Percentiles rank a stretch among this genome's conserved stretches.
phyloP scores from a whole-genome alignment of 164 flowering plant genomes.

The Chimonanthus salicifolius region DNA sequence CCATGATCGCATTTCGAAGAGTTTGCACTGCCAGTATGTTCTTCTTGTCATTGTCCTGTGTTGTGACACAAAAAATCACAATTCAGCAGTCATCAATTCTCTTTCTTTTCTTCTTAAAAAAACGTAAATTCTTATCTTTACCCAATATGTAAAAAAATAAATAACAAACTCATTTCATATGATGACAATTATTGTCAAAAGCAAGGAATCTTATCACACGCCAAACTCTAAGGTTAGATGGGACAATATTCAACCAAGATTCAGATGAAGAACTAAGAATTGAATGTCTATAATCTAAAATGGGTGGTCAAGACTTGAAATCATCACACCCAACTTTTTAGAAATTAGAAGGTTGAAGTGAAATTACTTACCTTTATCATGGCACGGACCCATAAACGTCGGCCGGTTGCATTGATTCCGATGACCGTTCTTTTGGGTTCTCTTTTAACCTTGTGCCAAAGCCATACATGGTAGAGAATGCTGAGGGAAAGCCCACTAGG shows the following conservation, averaged over 20 bases:
- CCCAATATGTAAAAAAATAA: no score
- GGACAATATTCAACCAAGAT: neutral
- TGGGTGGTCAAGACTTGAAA: no score
- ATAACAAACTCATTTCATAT: no score
- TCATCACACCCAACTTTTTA: no score
- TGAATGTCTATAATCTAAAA: neutral
- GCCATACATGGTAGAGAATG: slow-evolving; percentile 13
- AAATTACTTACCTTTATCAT: slow-evolving; percentile 10
- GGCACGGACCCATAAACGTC: slow-evolving; percentile 14
- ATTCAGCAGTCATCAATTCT: no score
- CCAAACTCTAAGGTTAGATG: no score
- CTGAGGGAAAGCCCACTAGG: slow-evolving; percentile 9
- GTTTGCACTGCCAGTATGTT: slow-evolving; percentile 87
- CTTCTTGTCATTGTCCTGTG: slow-evolving; percentile 88
- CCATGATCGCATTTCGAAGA: slow-evolving; percentile 83
- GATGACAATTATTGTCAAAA: no score
- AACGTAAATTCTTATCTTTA: no score
- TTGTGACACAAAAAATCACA: neutral
- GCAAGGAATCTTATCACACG: no score
- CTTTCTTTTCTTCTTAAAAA: no score
- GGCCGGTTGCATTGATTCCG: slow-evolving; percentile 13
- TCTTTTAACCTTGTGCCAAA: slow-evolving; percentile 15
- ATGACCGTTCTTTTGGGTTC: slow-evolving; percentile 14
- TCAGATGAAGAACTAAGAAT: neutral
- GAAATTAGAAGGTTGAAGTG: neutral